Evolutionary conservation across 1,284 basidiomycete species (phyloP).

Genomic region (Volvariella surrecta): DNA sequence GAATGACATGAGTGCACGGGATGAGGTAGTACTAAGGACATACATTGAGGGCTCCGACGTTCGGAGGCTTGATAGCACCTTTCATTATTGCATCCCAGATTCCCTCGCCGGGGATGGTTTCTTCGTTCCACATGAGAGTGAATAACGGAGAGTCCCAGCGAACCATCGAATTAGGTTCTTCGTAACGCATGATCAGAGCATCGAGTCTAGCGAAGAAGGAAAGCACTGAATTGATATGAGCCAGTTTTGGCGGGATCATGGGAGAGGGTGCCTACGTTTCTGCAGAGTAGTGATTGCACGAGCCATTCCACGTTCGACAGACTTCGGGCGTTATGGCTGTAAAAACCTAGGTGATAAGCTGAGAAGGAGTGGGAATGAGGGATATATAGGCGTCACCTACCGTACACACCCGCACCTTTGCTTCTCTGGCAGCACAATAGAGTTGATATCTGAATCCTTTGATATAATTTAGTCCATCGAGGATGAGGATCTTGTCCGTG

Average conservation of each 20-base stretch:
- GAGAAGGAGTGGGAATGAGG: slow-evolving; percentile 1
- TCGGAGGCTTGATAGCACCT: slow-evolving; percentile 80
- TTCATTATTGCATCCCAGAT: slow-evolving; percentile 81
- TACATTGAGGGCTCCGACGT: slow-evolving; percentile 78
- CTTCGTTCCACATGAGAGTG: slow-evolving; percentile 72
- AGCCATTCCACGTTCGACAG: slow-evolving; percentile 76
- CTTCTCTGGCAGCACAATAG: slow-evolving; percentile 91
- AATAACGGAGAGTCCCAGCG: slow-evolving; percentile 96
- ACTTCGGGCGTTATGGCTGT: slow-evolving; percentile 74
- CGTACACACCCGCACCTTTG: slow-evolving; percentile 80
- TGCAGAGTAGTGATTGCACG: slow-evolving; percentile 49
- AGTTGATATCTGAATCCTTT: slow-evolving; percentile 97
- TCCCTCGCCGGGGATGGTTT: slow-evolving; percentile 56
- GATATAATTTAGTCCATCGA: slow-evolving; percentile 94
- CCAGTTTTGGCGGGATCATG: slow-evolving; percentile 4
- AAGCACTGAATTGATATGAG: too few species aligned
- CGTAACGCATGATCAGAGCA: slow-evolving; percentile 83
- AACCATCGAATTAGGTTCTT: slow-evolving; percentile 95
- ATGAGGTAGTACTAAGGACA: slow-evolving; percentile 18
- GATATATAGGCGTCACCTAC: slow-evolving; percentile 57
- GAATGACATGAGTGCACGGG: neutral
- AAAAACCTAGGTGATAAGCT: slow-evolving; percentile 42
- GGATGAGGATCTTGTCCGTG: slow-evolving; percentile 73
- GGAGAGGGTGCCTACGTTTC: slow-evolving; percentile 51
- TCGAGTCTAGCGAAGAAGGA: slow-evolving; percentile 55